Evolutionary conservation across 73 alveolate genomes (phyloP).

Genomic region (Paramecium primaurelia): DNA sequence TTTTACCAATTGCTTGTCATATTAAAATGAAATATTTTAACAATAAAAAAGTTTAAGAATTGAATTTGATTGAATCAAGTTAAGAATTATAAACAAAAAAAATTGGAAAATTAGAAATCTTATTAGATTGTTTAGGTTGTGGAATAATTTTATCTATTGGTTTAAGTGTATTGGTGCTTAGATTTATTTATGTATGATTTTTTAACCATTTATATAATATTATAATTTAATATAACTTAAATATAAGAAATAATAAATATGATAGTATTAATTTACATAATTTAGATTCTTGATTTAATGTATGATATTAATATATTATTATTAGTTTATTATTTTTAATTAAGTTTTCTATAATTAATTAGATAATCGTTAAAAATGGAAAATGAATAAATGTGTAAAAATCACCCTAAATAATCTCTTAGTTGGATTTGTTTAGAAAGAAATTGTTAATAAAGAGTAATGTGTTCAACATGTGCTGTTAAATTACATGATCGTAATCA

Average conservation of each 20-base stretch:
- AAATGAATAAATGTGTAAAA: conserved; percentile 18
- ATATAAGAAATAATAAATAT: too few relatives aligned
- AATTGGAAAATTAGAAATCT: not conserved
- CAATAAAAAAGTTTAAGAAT: not conserved
- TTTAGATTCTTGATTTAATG: too few relatives aligned
- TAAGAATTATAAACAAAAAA: not conserved
- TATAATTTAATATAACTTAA: too few relatives aligned
- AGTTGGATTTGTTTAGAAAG: conserved; percentile 57
- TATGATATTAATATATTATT: too few relatives aligned
- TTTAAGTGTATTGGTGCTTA: not conserved
- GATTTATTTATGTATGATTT: not conserved
- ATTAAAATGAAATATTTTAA: not conserved
- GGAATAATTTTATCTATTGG: not conserved
- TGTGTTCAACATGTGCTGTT: conserved; percentile 61
- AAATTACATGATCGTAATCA: conserved; percentile 53
- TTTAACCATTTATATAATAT: not conserved
- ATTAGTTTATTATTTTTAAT: not conserved
- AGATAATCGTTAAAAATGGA: conserved; percentile 40
- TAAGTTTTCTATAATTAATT: not conserved
- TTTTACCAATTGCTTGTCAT: not conserved
- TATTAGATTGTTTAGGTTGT: not conserved
- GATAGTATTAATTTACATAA: too few relatives aligned
- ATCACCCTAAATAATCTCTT: conserved; percentile 8
- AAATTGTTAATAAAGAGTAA: conserved; percentile 48
- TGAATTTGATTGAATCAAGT: not conserved